Base-by-base conservation (phyloP, 2,329 filamentous ascomycete genomes). In the Byssothecium circinans region DNA sequence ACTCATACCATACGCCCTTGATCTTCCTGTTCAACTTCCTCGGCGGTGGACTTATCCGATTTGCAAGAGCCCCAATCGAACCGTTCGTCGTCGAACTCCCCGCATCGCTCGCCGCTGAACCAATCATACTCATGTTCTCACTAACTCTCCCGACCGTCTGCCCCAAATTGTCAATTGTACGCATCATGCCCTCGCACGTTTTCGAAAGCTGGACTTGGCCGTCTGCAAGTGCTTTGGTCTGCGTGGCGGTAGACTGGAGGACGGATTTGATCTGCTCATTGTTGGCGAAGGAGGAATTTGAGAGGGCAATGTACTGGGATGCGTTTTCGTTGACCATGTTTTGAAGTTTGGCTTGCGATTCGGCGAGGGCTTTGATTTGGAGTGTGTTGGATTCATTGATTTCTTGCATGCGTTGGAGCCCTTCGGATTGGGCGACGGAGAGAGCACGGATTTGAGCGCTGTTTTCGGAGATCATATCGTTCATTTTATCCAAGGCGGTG, bases 1-100 rank as follows among this genome's bases (percentile, higher is more conserved):
- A 70, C 45, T 70, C 67, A 40, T 70, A 70, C 67, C 67, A 70
- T 3, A 70, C 65, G 23, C 67, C 65, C 43, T 66, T 64, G 38
- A 70, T 59, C n/a, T 57, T 54, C 5, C 59, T 47, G 41, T 70
- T 70, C 12, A 70, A 43, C 43, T 70, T 70, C 8, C 67, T 41
- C 2, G 67, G 66, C 8, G 59, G 51, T 1, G 67, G 67, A 10
- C 44, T 59, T 8, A 69, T 66, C 0, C 58, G 50, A 29, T 58
- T 61, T 1, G 53, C 47, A 7, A 50, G 42, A 1, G 52, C 52
- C 17, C 34, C 47, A 17, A 43, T 22, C 2, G 30, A 22, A 3
- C 51, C 49, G 4, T 45, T 40, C 8, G 37, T 45, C 12, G 37
- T 18, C 1, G 27, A 47, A 34, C 57, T 58, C 7, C 54, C 49